Evolutionary conservation across 2,329 filamentous ascomycete species (phyloP).

Genomic region (Nakataea oryzae): DNA sequence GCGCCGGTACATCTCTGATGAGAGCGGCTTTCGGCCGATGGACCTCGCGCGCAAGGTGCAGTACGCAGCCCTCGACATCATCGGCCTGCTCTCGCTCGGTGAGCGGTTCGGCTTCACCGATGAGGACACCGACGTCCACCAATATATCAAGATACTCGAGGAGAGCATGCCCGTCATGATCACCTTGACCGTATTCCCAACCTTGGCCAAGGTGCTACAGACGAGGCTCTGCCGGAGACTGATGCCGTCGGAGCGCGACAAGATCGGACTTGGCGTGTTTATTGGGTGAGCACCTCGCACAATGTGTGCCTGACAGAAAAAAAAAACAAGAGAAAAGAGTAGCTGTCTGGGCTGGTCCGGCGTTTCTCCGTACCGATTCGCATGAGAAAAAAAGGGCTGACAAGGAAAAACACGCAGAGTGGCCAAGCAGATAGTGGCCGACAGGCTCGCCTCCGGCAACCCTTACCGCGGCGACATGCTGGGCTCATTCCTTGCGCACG

Average conservation of each 20-base stretch:
- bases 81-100: conserved; percentile 40
- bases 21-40: conserved; percentile 12
- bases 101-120: conserved; percentile 34
- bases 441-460: conserved; percentile 17
- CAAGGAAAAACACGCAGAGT: conserved; percentile 16
- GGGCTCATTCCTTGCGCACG: conserved; percentile 28
- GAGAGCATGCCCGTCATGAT: conserved; percentile 24
- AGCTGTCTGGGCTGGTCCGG: too few relatives aligned
- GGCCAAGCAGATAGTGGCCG: conserved; percentile 23
- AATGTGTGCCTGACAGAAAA: neutral
- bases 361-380: too few relatives aligned
- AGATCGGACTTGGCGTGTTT: conserved; percentile 25
- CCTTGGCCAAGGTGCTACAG: conserved; percentile 27
- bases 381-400: conserved; percentile 6
- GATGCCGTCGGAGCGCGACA: conserved; percentile 28
- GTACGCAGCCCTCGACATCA: conserved; percentile 44
- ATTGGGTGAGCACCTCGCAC: conserved; percentile 18
- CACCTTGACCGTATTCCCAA: conserved; percentile 24
- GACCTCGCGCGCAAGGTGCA: conserved; percentile 39
- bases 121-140: conserved; percentile 31
- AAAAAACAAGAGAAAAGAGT: neutral
- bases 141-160: conserved; percentile 25
- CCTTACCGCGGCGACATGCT: conserved; percentile 22
- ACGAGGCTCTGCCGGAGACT: conserved; percentile 27
- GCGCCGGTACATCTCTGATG: conserved; percentile 22